Base-by-base conservation (phyloP, 2,329 filamentous ascomycete genomes). In the Fusarium austroafricanum region DNA sequence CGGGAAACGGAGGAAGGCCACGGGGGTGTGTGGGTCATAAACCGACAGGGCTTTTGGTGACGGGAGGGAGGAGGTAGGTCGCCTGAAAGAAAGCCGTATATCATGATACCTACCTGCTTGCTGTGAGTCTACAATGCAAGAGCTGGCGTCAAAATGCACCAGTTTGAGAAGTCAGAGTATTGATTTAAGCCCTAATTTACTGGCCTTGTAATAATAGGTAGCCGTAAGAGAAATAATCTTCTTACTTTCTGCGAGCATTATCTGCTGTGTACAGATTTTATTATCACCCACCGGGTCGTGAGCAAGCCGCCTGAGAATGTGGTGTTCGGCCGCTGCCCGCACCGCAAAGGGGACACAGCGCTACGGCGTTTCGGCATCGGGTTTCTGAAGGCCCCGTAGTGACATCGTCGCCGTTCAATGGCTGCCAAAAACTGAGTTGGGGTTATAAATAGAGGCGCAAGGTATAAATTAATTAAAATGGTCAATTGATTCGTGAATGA, bases 1-100 rank as follows among this genome's bases (percentile, higher is more conserved):
- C 60, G 65, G 65, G 65, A 67, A 67, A 67, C 64, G 64, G 64
- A 67, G 62, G 64, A 67, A 51, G 64, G 57, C 64, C 63, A 67
- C 64, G 64, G 64, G 64, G 63, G 57, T 38, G 64, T 56, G 64
- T 67, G 63, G 63, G 59, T 65, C 53, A 42, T 45, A 55, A 68
- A 68, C 60, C 65, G 55, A 68, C 55, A 68, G 51, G 64, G 65
- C 55, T 51, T 65, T 35, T 47, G 33, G 15, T 31, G 29, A 10
- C 10, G 28, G 8, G 23, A 31, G 10, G 14, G 31, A 23, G 17
- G 15, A 35, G 33, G 12, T 4, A 52, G 7, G 12, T 17, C 3
- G 52, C 42, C 38, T 54, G 57, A 46, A 50, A 42, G 49, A 39
- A 43, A 40, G 28, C 28, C 10, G 31, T n/a, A 35, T 33, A 23